Evolutionary conservation across 352 stramenopile genomes (phyloP), one percentile per base, ranked within the genome.

Genomic region (Pythium phragmiticola): DNA sequence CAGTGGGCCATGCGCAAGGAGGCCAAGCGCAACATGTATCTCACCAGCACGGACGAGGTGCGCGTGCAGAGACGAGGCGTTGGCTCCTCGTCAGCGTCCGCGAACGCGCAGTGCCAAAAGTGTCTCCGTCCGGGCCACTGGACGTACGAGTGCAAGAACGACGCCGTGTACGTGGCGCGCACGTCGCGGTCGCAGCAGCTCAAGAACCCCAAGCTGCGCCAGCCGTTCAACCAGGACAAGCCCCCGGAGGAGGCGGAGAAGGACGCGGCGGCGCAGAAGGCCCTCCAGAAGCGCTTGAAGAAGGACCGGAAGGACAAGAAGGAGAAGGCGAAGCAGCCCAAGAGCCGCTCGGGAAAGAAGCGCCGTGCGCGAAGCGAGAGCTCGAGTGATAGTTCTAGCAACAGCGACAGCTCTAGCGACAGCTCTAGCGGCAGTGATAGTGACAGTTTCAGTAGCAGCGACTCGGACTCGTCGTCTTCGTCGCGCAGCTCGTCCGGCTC

Each of bases 111-210:
- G 76, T 95, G 87, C 68, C 87, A 95, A 68, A 95, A 94, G 75
- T 95, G 87, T 69, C 76, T 95, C 34, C 71, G 75, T 30, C 51
- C 68, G 1, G 87, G 87, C 17, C 87, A 95, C 64, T 95, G 87
- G 87, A 95, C 83, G 14, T 95, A 92, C 71, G 87, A 95, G 63
- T 95, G 87, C 80, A 90, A 92, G 73, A 90, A 90, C 60, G 77
- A 90, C n/a, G 71, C 83, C 16, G 74, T 90, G 57, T 95, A 95
- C 68, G 66, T 93, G 46, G 77, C 87, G 61, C 84, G 87, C 60
- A 75, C 80, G 54, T 93, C 84, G 53, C 80, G 84, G 36, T 87
- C 84, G 47, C 76, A 89, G 69, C 83, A 94, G 73, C 73, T 95
- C 39, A 79, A 82, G 65, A 87, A 95, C 63, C 87, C 84, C 0